Evolutionary conservation across 148 eudicot genomes (phyloP), one percentile per base, ranked within the genome.

Genomic region (Chenopodium quinoa): DNA sequence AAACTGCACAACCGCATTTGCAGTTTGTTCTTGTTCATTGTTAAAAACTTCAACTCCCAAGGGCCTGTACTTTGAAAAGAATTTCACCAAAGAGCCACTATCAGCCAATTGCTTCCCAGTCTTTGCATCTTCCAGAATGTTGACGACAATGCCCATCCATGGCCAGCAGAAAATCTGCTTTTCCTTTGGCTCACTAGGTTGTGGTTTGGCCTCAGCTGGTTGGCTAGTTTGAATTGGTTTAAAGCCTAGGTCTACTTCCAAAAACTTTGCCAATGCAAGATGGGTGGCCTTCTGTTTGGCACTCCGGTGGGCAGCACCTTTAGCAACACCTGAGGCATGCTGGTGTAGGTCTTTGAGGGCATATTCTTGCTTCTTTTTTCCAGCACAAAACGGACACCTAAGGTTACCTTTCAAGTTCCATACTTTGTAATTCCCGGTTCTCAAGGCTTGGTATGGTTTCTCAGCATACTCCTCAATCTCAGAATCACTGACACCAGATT

Each of bases 281-380:
- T 93, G 98, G 52, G 76, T 88, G 2, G 91, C 94, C 88, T 90
- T 93, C 27, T 92, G 93, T 77, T 88, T 92, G 3, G 92, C 88
- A 20, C 87, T 92, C 58, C 94, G 86, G 66, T 84, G 90, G 23
- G 91, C 81, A 7, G 94, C 90, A 40, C 94, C 94, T 88, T 91
- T 89, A 29, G 89, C 89, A 31, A 92, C 92, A 17, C 93, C 98
- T 1, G 89, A 88, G 17, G 98, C 93, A 86, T 93, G 98, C 79
- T 90, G 98, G 46, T 84, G 84, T 13, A 92, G 91, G 71, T 93
- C 98, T 72, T 94, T 96, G 78, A 86, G 89, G 62, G 85, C 91
- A 79, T 90, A 96, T 34, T 96, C 97, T 74, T 90, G 99, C 82
- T 96, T 96, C 85, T 96, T 96, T 86, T 93, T 96, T 12, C 99